These are phyloP conservation scores for Persicaria maculosa DNA, from an alignment of 148 eudicot genomes.

Conservation along the genomic window DNA sequence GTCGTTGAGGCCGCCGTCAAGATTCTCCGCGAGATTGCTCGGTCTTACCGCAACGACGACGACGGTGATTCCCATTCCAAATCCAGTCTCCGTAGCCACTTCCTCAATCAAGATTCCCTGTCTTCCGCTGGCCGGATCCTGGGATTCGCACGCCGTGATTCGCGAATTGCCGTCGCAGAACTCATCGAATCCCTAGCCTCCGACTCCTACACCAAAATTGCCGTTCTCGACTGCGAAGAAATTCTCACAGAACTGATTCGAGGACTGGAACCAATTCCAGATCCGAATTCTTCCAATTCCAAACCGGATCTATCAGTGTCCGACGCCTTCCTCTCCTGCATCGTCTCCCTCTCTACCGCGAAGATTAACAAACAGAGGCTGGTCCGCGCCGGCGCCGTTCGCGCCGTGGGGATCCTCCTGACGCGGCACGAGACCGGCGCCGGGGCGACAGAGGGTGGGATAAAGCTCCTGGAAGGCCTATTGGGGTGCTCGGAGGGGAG, in stretches of 20 bases:
- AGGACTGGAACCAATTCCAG: not conserved
- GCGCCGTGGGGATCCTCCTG: slow-evolving; percentile 16
- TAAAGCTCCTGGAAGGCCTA: slow-evolving; percentile 39
- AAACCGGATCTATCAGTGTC: slow-evolving; percentile 2
- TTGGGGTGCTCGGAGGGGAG: slow-evolving; percentile 55
- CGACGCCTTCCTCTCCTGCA: slow-evolving; percentile 22
- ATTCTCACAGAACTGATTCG: slow-evolving; percentile 20
- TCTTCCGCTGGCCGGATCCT: slow-evolving; percentile 19
- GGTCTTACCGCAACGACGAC: not conserved
- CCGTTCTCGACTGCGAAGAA: slow-evolving; percentile 24
- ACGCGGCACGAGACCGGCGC: slow-evolving; percentile 9
- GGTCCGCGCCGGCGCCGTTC: slow-evolving; percentile 34
- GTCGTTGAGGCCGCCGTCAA: slow-evolving; percentile 27
- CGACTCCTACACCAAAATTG: slow-evolving; percentile 20
- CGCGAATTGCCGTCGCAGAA: slow-evolving; percentile 20
- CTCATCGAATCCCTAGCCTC: slow-evolving; percentile 24
- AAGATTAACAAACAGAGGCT: slow-evolving; percentile 30
- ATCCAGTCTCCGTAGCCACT: slow-evolving; percentile 1
- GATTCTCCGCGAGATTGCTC: slow-evolving; percentile 23
- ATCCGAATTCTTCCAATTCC: slow-evolving; percentile 6
- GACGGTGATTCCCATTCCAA: not conserved
- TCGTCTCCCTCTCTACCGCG: slow-evolving; percentile 22
- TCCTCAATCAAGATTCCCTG: not conserved
- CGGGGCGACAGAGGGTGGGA: slow-evolving; percentile 19
- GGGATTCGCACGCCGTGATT: slow-evolving; percentile 18